Conservation (phyloP, 2,329 filamentous ascomycete species). For the Sarocladiaceae sp. region DNA sequence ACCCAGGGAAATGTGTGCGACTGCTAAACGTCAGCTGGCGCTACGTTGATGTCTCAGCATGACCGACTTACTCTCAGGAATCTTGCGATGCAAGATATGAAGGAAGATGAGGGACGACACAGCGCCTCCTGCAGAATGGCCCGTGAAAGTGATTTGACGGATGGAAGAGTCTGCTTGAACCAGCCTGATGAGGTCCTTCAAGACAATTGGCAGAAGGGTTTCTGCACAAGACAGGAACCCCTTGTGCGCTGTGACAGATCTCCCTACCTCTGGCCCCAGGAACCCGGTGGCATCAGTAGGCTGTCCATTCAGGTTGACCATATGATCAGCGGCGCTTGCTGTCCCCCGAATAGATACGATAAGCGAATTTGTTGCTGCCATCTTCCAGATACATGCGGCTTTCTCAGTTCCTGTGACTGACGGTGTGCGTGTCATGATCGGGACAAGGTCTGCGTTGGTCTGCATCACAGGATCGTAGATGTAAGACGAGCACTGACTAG, state of each 20-base stretch:
- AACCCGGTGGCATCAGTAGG: conserved; percentile 6
- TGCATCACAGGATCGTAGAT: conserved; percentile 14
- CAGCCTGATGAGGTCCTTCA: conserved; percentile 12
- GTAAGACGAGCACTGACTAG: conserved; percentile 17
- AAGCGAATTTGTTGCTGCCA: conserved; percentile 10
- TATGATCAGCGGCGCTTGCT: conserved; percentile 15
- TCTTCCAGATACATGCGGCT: conserved; percentile 17
- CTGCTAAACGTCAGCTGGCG: background rate
- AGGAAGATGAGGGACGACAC: conserved; percentile 17
- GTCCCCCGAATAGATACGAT: conserved; percentile 18
- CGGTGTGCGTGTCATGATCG: conserved; percentile 14
- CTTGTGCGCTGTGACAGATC: conserved; percentile 11
- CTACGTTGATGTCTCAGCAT: background rate
- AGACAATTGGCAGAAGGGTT: conserved; percentile 13
- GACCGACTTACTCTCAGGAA: conserved; percentile 2
- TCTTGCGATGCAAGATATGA: conserved; percentile 10
- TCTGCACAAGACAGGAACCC: conserved; percentile 17
- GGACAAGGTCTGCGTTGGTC: conserved; percentile 11
- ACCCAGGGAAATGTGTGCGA: conserved; percentile 11
- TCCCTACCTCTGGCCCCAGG: background rate
- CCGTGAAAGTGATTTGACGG: conserved; percentile 15
- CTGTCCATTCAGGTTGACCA: conserved; percentile 17
- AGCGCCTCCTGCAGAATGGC: conserved; percentile 19
- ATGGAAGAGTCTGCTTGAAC: conserved; percentile 1
- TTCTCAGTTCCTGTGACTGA: conserved; percentile 16